phyloP scores from a whole-genome alignment of 73 alveolate genomes.

The Uronychia binucleata region DNA sequence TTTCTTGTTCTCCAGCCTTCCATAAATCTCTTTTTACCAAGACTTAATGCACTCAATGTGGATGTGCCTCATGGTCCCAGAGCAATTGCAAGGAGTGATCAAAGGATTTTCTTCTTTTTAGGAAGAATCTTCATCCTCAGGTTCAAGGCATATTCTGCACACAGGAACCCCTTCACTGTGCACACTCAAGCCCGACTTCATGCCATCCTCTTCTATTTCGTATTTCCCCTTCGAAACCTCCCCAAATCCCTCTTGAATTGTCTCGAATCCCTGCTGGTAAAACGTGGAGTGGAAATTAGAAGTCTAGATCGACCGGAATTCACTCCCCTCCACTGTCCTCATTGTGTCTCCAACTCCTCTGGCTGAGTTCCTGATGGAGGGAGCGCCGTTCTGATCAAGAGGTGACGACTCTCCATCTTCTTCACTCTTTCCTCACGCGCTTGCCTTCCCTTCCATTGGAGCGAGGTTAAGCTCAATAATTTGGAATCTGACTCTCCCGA shows the following conservation, averaged over 20 bases:
- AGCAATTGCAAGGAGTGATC: slow-evolving; percentile 90
- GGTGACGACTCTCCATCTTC: background rate
- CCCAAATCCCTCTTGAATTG: background rate
- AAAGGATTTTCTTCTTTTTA: slow-evolving; percentile 55
- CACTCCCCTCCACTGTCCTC: background rate
- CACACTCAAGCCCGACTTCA: background rate
- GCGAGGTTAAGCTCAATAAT: slow-evolving; percentile 10
- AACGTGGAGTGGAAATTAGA: background rate
- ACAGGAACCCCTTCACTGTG: background rate
- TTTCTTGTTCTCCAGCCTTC: slow-evolving; percentile 23
- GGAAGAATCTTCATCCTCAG: background rate
- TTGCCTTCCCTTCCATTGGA: background rate
- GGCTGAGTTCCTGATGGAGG: background rate
- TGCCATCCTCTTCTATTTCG: background rate
- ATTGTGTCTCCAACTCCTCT: background rate
- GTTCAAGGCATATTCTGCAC: background rate
- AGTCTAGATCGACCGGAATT: background rate
- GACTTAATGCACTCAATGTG: slow-evolving; percentile 79
- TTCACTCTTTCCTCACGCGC: background rate
- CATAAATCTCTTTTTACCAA: too few relatives aligned
- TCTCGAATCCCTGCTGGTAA: background rate
- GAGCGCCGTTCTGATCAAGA: background rate
- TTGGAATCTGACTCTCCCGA: slow-evolving; percentile 66
- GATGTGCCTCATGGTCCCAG: slow-evolving; percentile 83
- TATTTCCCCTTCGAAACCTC: background rate